phyloP scores from a whole-genome alignment of 164 flowering plant genomes.

The Saururus chinensis region DNA sequence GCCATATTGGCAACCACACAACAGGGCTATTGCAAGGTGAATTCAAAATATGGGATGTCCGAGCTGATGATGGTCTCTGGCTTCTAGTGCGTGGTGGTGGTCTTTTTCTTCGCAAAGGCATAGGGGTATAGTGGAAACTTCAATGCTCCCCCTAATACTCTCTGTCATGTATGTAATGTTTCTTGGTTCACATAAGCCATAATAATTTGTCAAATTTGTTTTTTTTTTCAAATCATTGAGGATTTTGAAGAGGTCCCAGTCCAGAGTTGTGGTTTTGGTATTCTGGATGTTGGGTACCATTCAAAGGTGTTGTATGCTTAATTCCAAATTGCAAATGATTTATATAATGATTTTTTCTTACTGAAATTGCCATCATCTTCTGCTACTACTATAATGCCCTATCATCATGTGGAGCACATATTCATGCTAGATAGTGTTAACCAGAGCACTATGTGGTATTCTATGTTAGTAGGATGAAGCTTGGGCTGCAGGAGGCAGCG shows the following conservation, averaged over 20 bases:
- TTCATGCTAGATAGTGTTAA: not conserved
- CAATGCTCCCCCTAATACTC: too few relatives aligned
- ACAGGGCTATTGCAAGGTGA: slow-evolving; percentile 84
- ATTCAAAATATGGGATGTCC: slow-evolving; percentile 99
- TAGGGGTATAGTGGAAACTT: slow-evolving; percentile 47
- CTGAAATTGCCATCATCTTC: not conserved
- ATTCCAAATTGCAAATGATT: not conserved
- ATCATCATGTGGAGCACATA: too few relatives aligned
- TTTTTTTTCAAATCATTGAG: slow-evolving; percentile 59
- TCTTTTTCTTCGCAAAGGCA: slow-evolving; percentile 92
- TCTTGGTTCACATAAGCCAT: not conserved
- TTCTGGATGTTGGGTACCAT: slow-evolving; percentile 95
- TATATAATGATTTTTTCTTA: too few relatives aligned
- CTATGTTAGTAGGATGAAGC: slow-evolving; percentile 67
- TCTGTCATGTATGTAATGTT: not conserved
- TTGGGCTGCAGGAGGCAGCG: slow-evolving; percentile 99
- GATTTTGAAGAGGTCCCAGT: slow-evolving; percentile 91
- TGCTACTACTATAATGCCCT: not conserved
- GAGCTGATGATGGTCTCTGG: slow-evolving; percentile 99
- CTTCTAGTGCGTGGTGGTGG: slow-evolving; percentile 99
- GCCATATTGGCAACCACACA: slow-evolving; percentile 99
- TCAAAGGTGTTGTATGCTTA: slow-evolving; percentile 45
- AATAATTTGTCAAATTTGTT: not conserved
- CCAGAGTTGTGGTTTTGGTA: slow-evolving; percentile 97
- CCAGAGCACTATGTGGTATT: not conserved